Conservation (phyloP, 768 basidiomycete species). For the Rhodosporidiobolus odoratus region DNA sequence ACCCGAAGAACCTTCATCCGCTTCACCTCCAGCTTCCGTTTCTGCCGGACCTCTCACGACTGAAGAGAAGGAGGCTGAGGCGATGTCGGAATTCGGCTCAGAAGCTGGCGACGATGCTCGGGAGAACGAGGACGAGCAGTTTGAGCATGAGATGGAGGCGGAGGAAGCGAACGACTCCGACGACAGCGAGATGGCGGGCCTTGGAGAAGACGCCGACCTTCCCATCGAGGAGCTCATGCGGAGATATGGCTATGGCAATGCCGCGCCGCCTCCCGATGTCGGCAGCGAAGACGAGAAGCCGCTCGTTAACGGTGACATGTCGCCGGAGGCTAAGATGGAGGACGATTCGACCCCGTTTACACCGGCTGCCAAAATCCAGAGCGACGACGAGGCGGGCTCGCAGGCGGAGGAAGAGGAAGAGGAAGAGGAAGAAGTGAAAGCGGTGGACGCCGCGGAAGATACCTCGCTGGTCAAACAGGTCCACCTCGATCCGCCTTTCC, state of each 20-base stretch:
- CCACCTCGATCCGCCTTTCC: conserved; percentile 47
- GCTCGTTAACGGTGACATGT: conserved; percentile 15
- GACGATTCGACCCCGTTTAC: not conserved
- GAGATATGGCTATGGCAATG: conserved; percentile 34
- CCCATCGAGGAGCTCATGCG: conserved; percentile 40
- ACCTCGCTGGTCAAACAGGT: conserved; percentile 19
- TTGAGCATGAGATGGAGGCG: conserved; percentile 40
- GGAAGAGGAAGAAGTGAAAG: conserved; percentile 28
- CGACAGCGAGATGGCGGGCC: conserved; percentile 46
- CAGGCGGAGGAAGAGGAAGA: conserved; percentile 32
- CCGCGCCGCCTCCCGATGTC: not conserved
- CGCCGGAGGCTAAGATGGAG: conserved; percentile 27
- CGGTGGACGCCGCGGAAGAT: conserved; percentile 24
- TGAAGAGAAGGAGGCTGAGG: conserved; percentile 36
- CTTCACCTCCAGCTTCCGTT: not conserved
- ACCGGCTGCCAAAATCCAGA: too few relatives aligned
- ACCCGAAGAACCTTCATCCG: not conserved
- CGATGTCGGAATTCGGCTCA: conserved; percentile 38
- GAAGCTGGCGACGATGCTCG: conserved; percentile 42
- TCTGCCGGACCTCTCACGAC: not conserved
- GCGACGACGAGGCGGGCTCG: conserved; percentile 26
- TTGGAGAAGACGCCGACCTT: conserved; percentile 49
- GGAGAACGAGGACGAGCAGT: conserved; percentile 38
- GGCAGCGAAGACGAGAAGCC: not conserved
- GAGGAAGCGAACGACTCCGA: conserved; percentile 39